Evolutionary conservation across 257 asterid genomes (phyloP).

Genomic region (Mitragyna speciosa): DNA sequence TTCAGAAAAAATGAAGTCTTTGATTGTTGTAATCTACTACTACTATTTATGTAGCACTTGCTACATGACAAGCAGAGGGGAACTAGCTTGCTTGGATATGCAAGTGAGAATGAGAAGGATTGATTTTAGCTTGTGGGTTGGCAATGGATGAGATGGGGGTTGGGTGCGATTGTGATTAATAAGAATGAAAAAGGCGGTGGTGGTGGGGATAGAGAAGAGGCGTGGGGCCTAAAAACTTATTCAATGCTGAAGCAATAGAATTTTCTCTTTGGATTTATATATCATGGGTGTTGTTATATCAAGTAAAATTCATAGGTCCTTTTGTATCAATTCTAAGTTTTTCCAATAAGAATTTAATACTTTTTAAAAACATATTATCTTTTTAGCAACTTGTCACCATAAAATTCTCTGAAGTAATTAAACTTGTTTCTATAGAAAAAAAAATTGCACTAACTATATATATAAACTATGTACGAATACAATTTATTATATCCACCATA

Average conservation of each 20-base stretch:
- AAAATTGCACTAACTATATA: no score
- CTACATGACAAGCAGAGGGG: background rate
- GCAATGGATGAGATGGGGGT: constrained; percentile 30
- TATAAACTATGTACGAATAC: no score
- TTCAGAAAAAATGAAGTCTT: background rate
- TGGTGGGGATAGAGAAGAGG: constrained; percentile 48
- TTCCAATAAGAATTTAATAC: no score
- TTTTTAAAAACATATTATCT: no score
- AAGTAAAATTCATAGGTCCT: no score
- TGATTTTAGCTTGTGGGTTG: constrained; percentile 21
- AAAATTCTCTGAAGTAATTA: no score
- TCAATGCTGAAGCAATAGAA: background rate
- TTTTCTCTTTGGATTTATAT: no score
- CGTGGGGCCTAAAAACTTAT: constrained; percentile 1
- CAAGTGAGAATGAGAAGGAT: background rate
- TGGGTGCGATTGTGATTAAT: constrained; percentile 61
- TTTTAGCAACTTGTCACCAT: no score
- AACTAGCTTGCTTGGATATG: background rate
- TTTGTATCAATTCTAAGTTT: no score
- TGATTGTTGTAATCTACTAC: background rate
- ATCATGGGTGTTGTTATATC: no score
- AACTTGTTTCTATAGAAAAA: no score
- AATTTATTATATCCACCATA: no score
- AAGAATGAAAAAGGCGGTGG: constrained; percentile 78
- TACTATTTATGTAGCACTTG: background rate